phyloP scores from a whole-genome alignment of 2,329 filamentous ascomycete species.

The Aspergillus ustus region DNA sequence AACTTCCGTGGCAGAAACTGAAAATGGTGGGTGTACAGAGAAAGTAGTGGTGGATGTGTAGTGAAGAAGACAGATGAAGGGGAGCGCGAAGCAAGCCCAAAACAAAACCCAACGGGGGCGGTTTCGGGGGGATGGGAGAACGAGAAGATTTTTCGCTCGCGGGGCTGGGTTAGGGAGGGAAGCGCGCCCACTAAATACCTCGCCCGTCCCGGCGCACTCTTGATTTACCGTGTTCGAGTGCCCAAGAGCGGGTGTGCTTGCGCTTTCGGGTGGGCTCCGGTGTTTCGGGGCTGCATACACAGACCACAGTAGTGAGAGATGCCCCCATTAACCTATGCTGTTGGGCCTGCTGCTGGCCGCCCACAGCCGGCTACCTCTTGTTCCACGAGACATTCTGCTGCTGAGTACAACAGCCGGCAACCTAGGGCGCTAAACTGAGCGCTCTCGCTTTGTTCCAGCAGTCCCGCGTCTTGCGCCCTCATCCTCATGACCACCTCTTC shows the following conservation, averaged over 20 bases:
- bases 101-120: conserved; percentile 15
- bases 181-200: conserved; percentile 27
- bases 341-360: background rate
- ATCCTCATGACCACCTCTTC: background rate
- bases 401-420: background rate
- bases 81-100: conserved; percentile 9
- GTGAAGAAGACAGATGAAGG: conserved; percentile 18
- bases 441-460: background rate
- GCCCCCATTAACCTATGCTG: background rate
- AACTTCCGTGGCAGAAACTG: conserved; percentile 38
- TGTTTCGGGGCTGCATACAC: conserved; percentile 25
- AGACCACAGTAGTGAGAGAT: conserved; percentile 6
- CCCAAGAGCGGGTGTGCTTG: background rate
- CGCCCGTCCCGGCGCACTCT: background rate
- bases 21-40: conserved; percentile 41
- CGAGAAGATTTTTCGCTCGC: conserved; percentile 29
- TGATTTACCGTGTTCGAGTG: background rate
- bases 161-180: conserved; percentile 25
- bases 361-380: background rate
- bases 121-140: conserved; percentile 21
- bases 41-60: conserved; percentile 18
- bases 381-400: background rate
- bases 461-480: background rate
- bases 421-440: background rate
- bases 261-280: conserved; percentile 3